A percentile compares a stretch with the other conserved stretches of the same genome.
Conservation (phyloP, 106 monocot species). For the Alisma plantagoaquatica region DNA sequence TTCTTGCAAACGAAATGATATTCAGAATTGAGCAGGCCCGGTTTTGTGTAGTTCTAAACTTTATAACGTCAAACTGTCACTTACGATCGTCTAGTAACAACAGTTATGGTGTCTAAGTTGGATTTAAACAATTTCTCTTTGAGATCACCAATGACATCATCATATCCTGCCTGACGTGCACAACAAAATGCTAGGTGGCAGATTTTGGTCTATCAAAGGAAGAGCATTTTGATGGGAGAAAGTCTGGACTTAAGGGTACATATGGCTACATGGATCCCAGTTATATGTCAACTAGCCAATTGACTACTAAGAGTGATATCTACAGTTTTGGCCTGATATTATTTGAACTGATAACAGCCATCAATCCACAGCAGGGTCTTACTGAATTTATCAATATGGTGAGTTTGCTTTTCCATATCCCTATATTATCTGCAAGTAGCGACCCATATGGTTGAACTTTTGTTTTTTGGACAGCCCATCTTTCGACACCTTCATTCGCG, state of each 20-base stretch:
- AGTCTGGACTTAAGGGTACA: constrained; percentile 84
- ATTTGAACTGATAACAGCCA: constrained; percentile 87
- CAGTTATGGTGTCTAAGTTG: too few species aligned
- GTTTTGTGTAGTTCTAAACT: too few species aligned
- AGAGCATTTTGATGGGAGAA: constrained; percentile 59
- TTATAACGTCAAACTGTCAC: too few species aligned
- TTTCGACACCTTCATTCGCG: too few species aligned
- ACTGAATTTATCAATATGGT: constrained; percentile 93
- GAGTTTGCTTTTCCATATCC: constrained; percentile 27
- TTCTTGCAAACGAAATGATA: too few species aligned
- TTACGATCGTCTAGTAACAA: too few species aligned
- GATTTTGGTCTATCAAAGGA: constrained; percentile 99
- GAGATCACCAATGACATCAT: too few species aligned
- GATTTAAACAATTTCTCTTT: too few species aligned
- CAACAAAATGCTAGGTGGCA: too few species aligned
- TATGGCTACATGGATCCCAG: constrained; percentile 98
- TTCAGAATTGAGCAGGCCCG: too few species aligned
- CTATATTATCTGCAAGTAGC: neutral
- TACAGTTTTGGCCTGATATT: constrained; percentile 97
- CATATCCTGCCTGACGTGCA: too few species aligned
- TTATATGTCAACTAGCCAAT: constrained; percentile 80
- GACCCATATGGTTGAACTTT: neutral
- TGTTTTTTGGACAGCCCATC: neutral
- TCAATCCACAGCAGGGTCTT: constrained; percentile 94
- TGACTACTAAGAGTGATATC: constrained; percentile 91